phyloP scores from a whole-genome alignment of 768 basidiomycete species.

The Lentinula sp. region DNA sequence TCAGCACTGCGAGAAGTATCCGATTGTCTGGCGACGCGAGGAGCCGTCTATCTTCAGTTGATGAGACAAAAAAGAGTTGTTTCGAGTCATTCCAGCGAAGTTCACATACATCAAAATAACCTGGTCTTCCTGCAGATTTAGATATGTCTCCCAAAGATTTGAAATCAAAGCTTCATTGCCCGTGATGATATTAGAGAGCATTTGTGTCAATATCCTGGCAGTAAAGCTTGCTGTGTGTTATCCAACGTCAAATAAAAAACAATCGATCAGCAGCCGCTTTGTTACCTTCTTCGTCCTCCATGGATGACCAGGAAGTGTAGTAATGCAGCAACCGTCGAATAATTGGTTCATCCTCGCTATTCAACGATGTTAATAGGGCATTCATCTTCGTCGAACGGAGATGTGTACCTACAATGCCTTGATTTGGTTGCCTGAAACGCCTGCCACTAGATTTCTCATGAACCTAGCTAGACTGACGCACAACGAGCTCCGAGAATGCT shows the following conservation, averaged over 20 bases:
- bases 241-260: neutral
- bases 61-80: slow-evolving; percentile 9
- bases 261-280: slow-evolving; percentile 12
- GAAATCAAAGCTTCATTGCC: slow-evolving; percentile 53
- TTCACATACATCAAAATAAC: slow-evolving; percentile 63
- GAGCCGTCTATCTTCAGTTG: slow-evolving; percentile 37
- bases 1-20: slow-evolving; percentile 54
- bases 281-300: slow-evolving; percentile 54
- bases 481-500: slow-evolving; percentile 30
- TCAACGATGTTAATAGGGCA: neutral
- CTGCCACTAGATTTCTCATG: slow-evolving; percentile 81
- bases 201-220: slow-evolving; percentile 67
- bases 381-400: neutral
- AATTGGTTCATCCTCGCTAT: slow-evolving; percentile 64
- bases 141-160: slow-evolving; percentile 58
- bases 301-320: slow-evolving; percentile 72
- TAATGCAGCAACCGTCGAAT: slow-evolving; percentile 64
- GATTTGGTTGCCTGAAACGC: slow-evolving; percentile 63
- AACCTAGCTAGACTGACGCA: slow-evolving; percentile 62
- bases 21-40: slow-evolving; percentile 61
- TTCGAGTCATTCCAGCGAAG: neutral
- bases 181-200: slow-evolving; percentile 82
- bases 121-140: slow-evolving; percentile 67
- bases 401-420: slow-evolving; percentile 58
- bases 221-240: slow-evolving; percentile 46